Conservation (phyloP, 164 flowering plant species). For the Kingdonia uniflora region DNA sequence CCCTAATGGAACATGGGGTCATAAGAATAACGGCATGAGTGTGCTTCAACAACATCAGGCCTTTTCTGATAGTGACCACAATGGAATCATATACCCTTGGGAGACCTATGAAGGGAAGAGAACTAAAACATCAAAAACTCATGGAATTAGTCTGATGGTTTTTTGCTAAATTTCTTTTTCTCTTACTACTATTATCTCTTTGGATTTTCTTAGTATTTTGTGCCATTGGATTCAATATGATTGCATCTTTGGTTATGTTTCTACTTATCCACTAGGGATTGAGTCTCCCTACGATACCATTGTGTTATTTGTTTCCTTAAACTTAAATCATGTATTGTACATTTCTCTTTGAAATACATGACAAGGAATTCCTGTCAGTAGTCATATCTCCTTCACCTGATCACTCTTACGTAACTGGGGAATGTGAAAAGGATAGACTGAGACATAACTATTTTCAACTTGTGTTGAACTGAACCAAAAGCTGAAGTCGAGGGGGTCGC, state of each 20-base stretch:
- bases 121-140: background rate
- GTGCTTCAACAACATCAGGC: conserved; percentile 82
- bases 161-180: background rate
- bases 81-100: conserved; percentile 89
- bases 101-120: conserved; percentile 63
- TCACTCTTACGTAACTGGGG: no score
- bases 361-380: no score
- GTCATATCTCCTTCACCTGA: no score
- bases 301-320: no score
- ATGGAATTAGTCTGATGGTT: background rate
- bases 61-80: conserved; percentile 59
- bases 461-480: no score
- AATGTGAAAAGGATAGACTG: no score
- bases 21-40: conserved; percentile 39
- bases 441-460: no score
- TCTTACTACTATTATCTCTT: background rate
- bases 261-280: conserved; percentile 35
- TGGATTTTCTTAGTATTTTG: conserved; percentile 36
- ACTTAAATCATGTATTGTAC: no score
- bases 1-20: conserved; percentile 58
- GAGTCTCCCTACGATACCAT: conserved; percentile 70
- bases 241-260: conserved; percentile 42
- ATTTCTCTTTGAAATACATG: no score
- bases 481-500: no score
- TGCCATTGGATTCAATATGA: conserved; percentile 48